These are phyloP conservation scores for Pisolithus orientalis DNA, from an alignment of 768 basidiomycete species.

Conservation along the genomic window DNA sequence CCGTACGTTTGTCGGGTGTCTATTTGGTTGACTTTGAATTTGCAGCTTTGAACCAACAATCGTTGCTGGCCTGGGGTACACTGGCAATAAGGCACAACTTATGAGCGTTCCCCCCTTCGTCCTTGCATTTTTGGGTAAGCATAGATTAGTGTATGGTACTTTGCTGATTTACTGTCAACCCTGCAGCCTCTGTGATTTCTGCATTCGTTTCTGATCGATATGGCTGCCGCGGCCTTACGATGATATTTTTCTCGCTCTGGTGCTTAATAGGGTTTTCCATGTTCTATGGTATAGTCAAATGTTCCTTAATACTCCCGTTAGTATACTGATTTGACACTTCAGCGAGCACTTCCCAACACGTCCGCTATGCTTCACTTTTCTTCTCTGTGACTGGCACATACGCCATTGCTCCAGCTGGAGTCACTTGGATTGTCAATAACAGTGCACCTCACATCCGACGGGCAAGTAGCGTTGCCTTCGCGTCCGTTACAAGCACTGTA, in stretches of 20 bases:
- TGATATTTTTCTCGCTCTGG: conserved; percentile 39
- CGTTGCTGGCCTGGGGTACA: conserved; percentile 55
- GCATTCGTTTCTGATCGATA: conserved; percentile 50
- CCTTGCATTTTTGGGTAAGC: no score
- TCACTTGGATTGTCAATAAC: conserved; percentile 61
- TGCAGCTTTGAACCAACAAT: conserved; percentile 68
- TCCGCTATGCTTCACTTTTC: conserved; percentile 54
- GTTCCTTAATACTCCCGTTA: background rate
- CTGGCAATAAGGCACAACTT: conserved; percentile 47
- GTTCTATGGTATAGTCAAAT: conserved; percentile 39
- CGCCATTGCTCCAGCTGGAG: conserved; percentile 43
- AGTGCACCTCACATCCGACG: conserved; percentile 48
- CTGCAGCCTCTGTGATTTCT: conserved; percentile 30
- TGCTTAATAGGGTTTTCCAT: conserved; percentile 48
- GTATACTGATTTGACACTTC: background rate
- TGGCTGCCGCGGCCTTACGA: conserved; percentile 41
- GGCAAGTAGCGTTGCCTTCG: conserved; percentile 54
- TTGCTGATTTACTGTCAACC: conserved; percentile 18
- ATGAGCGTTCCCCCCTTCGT: conserved; percentile 58
- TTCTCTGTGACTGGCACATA: conserved; percentile 49
- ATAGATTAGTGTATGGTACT: background rate
- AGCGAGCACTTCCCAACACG: conserved; percentile 25
- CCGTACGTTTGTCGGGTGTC: conserved; percentile 20
- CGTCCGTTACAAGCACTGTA: conserved; percentile 50
- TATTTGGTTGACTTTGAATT: conserved; percentile 28